Evolutionary conservation across 768 basidiomycete species (phyloP), one percentile per base, ranked within the genome.

Genomic region (Neoboletus subvelutipes): DNA sequence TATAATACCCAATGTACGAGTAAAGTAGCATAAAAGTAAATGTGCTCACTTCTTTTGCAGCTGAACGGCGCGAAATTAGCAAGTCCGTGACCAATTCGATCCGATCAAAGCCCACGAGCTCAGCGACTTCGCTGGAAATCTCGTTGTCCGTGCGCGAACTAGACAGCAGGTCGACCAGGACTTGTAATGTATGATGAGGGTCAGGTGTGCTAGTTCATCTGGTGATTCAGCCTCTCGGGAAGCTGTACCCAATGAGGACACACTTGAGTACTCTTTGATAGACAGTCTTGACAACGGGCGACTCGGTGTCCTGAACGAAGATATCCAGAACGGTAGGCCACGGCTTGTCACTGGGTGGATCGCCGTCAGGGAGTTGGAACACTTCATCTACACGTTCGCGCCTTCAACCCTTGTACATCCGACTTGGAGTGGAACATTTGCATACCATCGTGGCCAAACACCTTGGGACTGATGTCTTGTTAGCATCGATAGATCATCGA

Each of bases 101-200:
- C 18, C 88, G 82, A 49, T 96, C 90, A 68, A 87, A 92, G 3
- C 94, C 96, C 46, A 95, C 69, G 11, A 91, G 75, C 57, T 97
- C 94, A 9, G 81, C 83, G 11, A 98, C 69, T 62, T 92, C 88
- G 28, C 75, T 82, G 28, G 92, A 89, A 31, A 97, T 88, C 22
- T 82, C 83, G 31, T 94, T 90, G 60, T 88, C 79, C 6, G 76
- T 73, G 39, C 75, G 76, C 24, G 73, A 60, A 7, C 83, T 83
- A 1, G 79, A 77, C 17, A 91, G 72, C 36, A 81, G 70, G 10
- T 64, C 53, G 7, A 66, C 64, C 24, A 80, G 53, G 18, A n/a
- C 33, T 36, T 56, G 63, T 5, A 68, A 28, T 33, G 31, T 28
- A 45, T 55, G 54, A 34, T 49, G 52, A 45, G 55, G 7, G 12